A percentile compares a stretch with the other conserved stretches of the same genome.
Evolutionary conservation across 768 basidiomycete species (phyloP).

Genomic region (Rossbeevera mucosa): DNA sequence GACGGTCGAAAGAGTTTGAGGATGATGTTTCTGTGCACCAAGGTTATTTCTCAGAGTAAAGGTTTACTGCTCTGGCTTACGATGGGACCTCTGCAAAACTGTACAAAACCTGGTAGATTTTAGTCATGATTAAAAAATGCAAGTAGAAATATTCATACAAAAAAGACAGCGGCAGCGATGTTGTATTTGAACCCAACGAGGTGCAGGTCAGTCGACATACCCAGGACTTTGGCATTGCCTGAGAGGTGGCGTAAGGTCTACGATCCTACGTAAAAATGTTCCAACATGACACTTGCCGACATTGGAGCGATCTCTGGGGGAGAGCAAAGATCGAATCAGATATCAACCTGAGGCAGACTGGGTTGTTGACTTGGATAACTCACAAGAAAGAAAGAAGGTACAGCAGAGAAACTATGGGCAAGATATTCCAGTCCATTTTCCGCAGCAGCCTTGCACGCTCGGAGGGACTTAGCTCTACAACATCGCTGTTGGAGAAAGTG

Average conservation of each 20-base stretch:
- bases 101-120: conserved; percentile 31
- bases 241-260: neutral
- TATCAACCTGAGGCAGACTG: neutral
- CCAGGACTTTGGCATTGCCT: conserved; percentile 45
- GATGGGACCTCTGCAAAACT: conserved; percentile 36
- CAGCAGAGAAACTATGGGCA: conserved; percentile 42
- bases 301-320: conserved; percentile 40
- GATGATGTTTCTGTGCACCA: conserved; percentile 32
- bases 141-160: conserved; percentile 17
- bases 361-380: conserved; percentile 15
- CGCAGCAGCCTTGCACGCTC: conserved; percentile 32
- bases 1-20: conserved; percentile 36
- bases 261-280: neutral
- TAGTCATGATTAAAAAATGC: neutral
- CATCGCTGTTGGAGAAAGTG: neutral
- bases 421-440: conserved; percentile 42
- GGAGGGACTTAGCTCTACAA: conserved; percentile 7
- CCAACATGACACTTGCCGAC: conserved; percentile 31
- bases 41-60: conserved; percentile 1
- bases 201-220: conserved; percentile 37
- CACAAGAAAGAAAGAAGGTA: conserved; percentile 46
- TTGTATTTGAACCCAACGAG: conserved; percentile 35
- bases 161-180: conserved; percentile 37
- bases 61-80: conserved; percentile 19
- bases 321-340: neutral